Conservation (phyloP, 1,284 basidiomycete species). For the Chiua sp. region DNA sequence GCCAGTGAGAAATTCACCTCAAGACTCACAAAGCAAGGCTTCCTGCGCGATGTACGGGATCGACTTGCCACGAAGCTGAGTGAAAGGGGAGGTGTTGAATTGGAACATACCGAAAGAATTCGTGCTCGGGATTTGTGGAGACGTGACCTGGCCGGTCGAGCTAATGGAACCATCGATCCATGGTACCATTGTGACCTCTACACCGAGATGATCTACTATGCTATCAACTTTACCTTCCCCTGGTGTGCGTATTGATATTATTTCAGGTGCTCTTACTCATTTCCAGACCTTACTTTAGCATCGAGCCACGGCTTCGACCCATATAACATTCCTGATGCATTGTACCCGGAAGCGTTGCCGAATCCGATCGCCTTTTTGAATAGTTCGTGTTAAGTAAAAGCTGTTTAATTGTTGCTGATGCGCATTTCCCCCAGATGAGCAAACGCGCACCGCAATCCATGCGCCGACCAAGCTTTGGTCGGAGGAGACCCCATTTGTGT, state of each 20-base stretch:
- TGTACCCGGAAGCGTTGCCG: conserved; percentile 47
- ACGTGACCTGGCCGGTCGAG: conserved; percentile 47
- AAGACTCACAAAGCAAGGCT: conserved; percentile 12
- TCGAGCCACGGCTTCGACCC: conserved; percentile 44
- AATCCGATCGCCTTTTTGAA: conserved; percentile 63
- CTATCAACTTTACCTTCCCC: conserved; percentile 63
- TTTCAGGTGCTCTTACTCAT: neutral
- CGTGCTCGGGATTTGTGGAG: conserved; percentile 41
- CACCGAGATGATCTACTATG: conserved; percentile 59
- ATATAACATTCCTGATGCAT: conserved; percentile 60
- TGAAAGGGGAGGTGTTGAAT: neutral
- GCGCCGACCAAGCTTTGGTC: conserved; percentile 70
- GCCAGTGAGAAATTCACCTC: conserved; percentile 17
- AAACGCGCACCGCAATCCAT: conserved; percentile 63
- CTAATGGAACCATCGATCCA: conserved; percentile 59
- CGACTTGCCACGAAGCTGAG: conserved; percentile 1
- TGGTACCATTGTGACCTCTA: conserved; percentile 62
- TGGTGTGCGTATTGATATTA: conserved; percentile 54
- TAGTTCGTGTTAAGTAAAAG: conserved; percentile 40
- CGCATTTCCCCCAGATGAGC: conserved; percentile 45
- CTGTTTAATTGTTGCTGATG: neutral
- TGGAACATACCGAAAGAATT: conserved; percentile 10
- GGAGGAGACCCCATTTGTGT: conserved; percentile 47
- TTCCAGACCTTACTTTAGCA: conserved; percentile 31
- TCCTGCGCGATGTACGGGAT: conserved; percentile 15